Base-by-base conservation (phyloP, 345 rosid species). In the Gossypium arboreum region DNA sequence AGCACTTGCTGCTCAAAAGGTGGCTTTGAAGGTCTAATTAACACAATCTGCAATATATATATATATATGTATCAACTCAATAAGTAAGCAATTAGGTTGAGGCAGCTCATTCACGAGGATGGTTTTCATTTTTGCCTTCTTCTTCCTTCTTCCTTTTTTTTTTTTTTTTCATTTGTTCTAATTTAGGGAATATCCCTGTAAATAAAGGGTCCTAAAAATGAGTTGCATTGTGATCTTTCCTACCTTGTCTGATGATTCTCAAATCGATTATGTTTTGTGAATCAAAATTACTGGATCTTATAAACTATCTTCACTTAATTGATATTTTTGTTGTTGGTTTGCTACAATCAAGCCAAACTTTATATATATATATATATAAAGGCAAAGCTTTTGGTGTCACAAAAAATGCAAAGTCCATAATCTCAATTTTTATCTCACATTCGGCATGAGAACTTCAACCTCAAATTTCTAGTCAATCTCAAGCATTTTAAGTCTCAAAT, bases 1-100 rank as follows among this genome's bases (percentile, higher is more conserved):
- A 83, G 94, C 93, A 68, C 91, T 92, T 52, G 95, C 97, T 56
- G 91, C 95, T 73, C 90, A 91, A 84, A 92, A 94, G 91, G 73
- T 90, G 72, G 68, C 91, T 50, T 64, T 92, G 83, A 90, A 90
- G 15, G 97, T 91, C 43, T 91, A 78, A 66, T 20, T 45, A 7
- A 83, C 79, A 59, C 45, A 9, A 43, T 50, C 15, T 74, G 77
- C 39, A 60, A 66, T 75, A 80, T 16, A 79, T 59, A 69, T 71
- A n/a, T n/a, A 65, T 17, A 4, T n/a, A 18, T n/a, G 0, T n/a
- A 55, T n/a, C 57, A 55, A 34, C 41, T 34, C 41, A 34, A 5
- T 34, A 34, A 5, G 7, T 34, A 34, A 15, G 54, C 48, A 25
- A 24, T 72, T 74, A 12, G 74, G 78, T 73, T 68, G 24, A 47